phyloP scores from a whole-genome alignment of 371 early-diverging fungal species.

The Apophysomyces trapeziformis region DNA sequence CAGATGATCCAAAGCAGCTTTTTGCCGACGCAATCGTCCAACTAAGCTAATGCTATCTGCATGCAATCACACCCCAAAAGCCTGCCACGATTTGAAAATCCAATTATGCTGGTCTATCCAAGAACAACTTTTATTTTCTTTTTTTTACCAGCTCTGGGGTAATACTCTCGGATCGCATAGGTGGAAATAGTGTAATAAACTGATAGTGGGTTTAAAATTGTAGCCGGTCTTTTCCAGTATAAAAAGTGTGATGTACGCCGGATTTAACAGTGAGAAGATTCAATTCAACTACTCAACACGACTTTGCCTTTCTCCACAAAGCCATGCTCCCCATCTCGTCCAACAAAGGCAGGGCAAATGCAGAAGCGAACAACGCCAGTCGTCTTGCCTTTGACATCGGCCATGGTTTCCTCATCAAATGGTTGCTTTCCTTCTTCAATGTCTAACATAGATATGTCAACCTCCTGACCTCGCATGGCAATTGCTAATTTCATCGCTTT shows the following conservation, averaged over 20 bases:
- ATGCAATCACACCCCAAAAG: no score
- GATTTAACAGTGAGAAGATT: conserved; percentile 7
- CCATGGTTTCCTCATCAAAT: conserved; percentile 39
- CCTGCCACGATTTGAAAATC: no score
- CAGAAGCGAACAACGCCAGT: conserved; percentile 28
- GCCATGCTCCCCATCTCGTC: conserved; percentile 32
- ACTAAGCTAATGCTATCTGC: no score
- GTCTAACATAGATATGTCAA: conserved; percentile 52
- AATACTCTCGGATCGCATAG: no score
- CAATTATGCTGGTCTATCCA: no score
- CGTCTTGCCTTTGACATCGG: conserved; percentile 30
- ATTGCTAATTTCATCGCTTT: conserved; percentile 56
- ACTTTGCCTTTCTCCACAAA: conserved; percentile 57
- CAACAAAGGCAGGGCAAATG: conserved; percentile 38
- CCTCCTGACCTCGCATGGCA: conserved; percentile 64
- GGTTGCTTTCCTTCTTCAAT: conserved; percentile 48
- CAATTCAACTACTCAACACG: conserved; percentile 30
- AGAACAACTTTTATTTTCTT: no score
- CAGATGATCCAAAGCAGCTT: no score
- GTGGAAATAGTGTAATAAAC: no score
- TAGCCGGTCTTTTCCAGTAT: neutral
- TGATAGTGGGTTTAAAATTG: no score
- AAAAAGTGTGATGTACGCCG: neutral
- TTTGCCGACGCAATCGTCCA: no score
- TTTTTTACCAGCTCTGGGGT: no score